Evolutionary conservation across 2,329 filamentous ascomycete species (phyloP).

Genomic region (Thielaviopsis musarum): DNA sequence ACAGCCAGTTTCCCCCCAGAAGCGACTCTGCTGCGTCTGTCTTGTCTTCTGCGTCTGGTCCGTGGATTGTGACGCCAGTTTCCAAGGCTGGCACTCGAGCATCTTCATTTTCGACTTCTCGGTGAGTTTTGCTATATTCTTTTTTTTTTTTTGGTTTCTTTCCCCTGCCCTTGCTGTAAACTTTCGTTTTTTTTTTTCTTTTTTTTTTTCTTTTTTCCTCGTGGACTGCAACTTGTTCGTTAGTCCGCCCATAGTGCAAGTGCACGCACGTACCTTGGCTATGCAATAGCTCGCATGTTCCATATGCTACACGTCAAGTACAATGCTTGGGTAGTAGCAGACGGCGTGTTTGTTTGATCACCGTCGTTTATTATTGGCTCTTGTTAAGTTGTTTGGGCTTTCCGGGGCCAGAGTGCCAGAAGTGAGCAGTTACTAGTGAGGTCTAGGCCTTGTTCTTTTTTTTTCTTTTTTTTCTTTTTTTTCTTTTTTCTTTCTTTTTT

Average conservation of each 20-base stretch:
- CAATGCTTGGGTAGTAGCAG: neutral
- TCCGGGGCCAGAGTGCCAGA: neutral
- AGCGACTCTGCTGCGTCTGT: slow-evolving; percentile 4
- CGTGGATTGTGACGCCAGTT: slow-evolving; percentile 2
- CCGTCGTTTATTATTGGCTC: neutral
- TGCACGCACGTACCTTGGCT: neutral
- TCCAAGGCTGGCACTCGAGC: slow-evolving; percentile 3
- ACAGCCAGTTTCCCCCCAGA: slow-evolving; percentile 6
- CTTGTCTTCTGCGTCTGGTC: neutral
- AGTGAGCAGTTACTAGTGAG: neutral
- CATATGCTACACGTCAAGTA: neutral
- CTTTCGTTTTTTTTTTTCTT: neutral
- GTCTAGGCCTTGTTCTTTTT: neutral
- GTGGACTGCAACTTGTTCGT: neutral
- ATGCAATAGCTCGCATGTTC: too few relatives aligned
- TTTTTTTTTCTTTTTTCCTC: neutral
- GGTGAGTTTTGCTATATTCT: slow-evolving; percentile 2
- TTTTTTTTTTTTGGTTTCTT: neutral
- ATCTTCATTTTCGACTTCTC: slow-evolving; percentile 9
- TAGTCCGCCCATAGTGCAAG: neutral
- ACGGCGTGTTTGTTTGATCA: slow-evolving; percentile 1
- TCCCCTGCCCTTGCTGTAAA: neutral
- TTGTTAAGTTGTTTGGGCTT: neutral
- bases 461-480: neutral
- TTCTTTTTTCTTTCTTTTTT: neutral